phyloP scores from a whole-genome alignment of 2,329 filamentous ascomycete species.

The Alternaria sp. region DNA sequence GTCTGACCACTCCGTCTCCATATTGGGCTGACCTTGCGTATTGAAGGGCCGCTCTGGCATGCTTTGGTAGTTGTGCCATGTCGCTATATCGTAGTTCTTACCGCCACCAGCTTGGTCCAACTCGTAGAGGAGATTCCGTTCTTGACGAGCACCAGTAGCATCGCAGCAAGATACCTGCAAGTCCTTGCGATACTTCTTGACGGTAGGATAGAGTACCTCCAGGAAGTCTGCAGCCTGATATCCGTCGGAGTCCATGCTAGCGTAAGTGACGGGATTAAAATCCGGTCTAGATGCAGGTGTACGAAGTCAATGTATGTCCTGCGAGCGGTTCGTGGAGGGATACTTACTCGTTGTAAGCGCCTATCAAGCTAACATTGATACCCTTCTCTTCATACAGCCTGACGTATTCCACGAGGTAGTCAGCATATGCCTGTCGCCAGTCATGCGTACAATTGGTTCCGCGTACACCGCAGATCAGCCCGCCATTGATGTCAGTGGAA shows the following conservation, averaged over 20 bases:
- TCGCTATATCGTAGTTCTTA: slow-evolving; percentile 49
- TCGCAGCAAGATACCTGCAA: slow-evolving; percentile 55
- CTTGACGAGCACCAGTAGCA: slow-evolving; percentile 42
- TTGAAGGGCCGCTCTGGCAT: slow-evolving; percentile 52
- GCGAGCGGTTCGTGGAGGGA: no score
- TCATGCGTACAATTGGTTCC: no score
- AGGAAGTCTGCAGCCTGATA: slow-evolving; percentile 61
- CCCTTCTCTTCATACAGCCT: no score
- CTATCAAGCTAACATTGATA: no score
- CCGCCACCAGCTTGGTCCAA: slow-evolving; percentile 50
- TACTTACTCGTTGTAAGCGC: no score
- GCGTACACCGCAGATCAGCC: no score
- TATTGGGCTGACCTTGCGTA: slow-evolving; percentile 53
- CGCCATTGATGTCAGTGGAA: no score
- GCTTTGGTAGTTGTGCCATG: slow-evolving; percentile 53
- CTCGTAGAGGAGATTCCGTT: slow-evolving; percentile 12
- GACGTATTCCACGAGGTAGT: no score
- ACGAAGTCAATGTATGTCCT: no score
- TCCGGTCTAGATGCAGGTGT: no score
- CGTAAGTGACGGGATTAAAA: slow-evolving; percentile 30
- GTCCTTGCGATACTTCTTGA: slow-evolving; percentile 44
- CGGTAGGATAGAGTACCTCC: slow-evolving; percentile 51
- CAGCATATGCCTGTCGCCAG: no score
- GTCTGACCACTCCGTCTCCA: slow-evolving; percentile 62
- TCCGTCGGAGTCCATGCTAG: slow-evolving; percentile 57